phyloP scores from a whole-genome alignment of 176 grass and related monocot genomes.

The Cenchrus fungigraminus region DNA sequence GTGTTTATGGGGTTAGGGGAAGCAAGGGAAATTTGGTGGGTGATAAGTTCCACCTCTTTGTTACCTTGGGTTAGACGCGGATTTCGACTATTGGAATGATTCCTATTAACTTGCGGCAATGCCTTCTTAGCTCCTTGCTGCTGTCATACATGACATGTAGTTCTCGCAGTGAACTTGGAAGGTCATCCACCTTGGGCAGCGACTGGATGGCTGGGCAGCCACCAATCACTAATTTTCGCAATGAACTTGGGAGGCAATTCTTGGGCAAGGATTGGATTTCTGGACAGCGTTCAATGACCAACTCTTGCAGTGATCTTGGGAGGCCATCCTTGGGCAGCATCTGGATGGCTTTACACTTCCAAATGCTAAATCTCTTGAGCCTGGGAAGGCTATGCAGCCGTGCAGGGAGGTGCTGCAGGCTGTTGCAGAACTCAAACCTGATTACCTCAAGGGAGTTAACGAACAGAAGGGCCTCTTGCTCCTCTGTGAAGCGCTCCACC shows the following conservation, averaged over 20 bases:
- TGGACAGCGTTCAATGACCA: rapidly evolving
- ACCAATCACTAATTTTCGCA: rapidly evolving
- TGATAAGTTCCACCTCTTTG: not conserved
- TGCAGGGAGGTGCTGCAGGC: not conserved
- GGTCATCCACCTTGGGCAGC: not conserved
- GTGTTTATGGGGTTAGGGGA: too few relatives aligned
- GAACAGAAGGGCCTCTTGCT: not conserved
- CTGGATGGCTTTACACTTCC: too few relatives aligned
- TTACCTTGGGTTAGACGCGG: conserved; percentile 16
- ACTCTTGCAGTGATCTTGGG: not conserved
- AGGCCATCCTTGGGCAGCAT: not conserved
- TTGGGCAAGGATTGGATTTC: not conserved
- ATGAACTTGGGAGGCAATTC: not conserved
- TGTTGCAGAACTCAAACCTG: rapidly evolving
- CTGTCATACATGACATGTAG: rapidly evolving
- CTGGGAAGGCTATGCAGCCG: not conserved
- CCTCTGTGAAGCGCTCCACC: not conserved
- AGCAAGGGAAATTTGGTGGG: too few relatives aligned
- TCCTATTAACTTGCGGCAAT: conserved; percentile 25
- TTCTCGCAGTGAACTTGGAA: not conserved
- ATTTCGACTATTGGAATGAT: not conserved
- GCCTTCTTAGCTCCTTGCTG: conserved; percentile 14
- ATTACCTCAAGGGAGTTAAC: not conserved
- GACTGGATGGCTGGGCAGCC: not conserved
- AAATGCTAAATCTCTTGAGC: not conserved